Evolutionary conservation across 345 rosid species (phyloP), one percentile per base, ranked within the genome.

Genomic region (Moricandia moricandioides): DNA sequence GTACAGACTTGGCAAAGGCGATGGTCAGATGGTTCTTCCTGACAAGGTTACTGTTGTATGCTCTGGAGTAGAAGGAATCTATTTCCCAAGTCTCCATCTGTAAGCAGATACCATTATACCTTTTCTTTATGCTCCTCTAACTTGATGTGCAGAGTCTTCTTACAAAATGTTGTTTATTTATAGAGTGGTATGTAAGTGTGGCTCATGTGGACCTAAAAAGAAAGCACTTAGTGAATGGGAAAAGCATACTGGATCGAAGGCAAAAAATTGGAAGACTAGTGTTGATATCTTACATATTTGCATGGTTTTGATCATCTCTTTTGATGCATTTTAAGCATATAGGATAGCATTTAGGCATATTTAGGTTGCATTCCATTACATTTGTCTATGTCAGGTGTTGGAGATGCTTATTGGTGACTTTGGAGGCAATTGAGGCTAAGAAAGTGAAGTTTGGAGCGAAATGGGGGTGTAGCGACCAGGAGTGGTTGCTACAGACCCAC

Each of bases 101-200:
- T 94, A 92, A 91, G 99, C 17, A 68, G 70, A 39, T 59, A 49
- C 71, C 58, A 31, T 40, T 14, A 70, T 30, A 29, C 21, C 27
- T 30, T 59, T 21, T 0, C 59, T 17, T 24, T 26, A 4, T 55
- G 34, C 56, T 67, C 59, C 9, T 68, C 43, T 39, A 39, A 49
- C 24, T 57, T 57, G 8, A 47, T 62, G 27, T 29, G 12, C 65
- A 61, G 62, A 59, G 51, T 75, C 5, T 69, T 69, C 74, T 52
- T 52, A 62, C 74, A 35, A 47, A 6, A 17, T 62, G 10, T 45
- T 49, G 77, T 63, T 71, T 74, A 66, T 27, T 75, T 65, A 35
- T 83, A 94, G 99, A 88, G 97, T 94, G 78, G 88, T 94, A 29
- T 94, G 99, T 84, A 94, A 88, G 71, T 94, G 99, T 67, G 97